Conservation (phyloP, 148 eudicot species). For the Vaccinium darrowii region DNA sequence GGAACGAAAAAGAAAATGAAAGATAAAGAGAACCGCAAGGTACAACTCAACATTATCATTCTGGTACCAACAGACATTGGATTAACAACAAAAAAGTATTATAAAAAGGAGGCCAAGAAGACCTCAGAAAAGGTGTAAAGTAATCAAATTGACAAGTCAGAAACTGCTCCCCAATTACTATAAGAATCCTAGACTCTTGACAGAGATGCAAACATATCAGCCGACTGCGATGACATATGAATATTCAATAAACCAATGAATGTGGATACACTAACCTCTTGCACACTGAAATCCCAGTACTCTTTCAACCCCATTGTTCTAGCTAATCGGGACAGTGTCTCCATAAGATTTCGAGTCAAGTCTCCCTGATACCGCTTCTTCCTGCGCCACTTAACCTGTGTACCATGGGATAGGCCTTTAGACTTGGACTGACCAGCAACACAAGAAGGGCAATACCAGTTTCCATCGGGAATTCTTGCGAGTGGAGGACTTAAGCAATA, state of each 20-base stretch:
- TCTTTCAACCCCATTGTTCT: constrained; percentile 45
- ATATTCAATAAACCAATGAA: background rate
- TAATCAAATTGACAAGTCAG: background rate
- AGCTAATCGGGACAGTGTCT: constrained; percentile 34
- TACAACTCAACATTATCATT: constrained; percentile 2
- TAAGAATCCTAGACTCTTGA: background rate
- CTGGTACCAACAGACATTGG: background rate
- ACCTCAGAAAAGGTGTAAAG: background rate
- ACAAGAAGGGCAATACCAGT: constrained; percentile 65
- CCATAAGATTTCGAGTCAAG: constrained; percentile 33
- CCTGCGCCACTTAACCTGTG: constrained; percentile 18
- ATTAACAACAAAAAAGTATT: background rate
- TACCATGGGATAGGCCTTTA: constrained; percentile 24
- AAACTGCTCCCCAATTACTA: background rate
- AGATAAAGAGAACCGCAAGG: background rate
- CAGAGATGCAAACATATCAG: background rate
- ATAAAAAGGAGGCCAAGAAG: background rate
- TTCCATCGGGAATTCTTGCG: constrained; percentile 49
- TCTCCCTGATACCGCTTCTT: constrained; percentile 38
- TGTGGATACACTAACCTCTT: constrained; percentile 40
- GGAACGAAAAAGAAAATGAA: background rate
- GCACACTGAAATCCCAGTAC: constrained; percentile 46
- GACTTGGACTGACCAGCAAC: constrained; percentile 30
- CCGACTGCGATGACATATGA: background rate
- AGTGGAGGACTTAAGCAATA: constrained; percentile 62